Percentiles rank a stretch among this genome's conserved stretches.
These are phyloP conservation scores for Lipomyces japonicus DNA, from an alignment of 805 yeast species.

Conservation along the genomic window DNA sequence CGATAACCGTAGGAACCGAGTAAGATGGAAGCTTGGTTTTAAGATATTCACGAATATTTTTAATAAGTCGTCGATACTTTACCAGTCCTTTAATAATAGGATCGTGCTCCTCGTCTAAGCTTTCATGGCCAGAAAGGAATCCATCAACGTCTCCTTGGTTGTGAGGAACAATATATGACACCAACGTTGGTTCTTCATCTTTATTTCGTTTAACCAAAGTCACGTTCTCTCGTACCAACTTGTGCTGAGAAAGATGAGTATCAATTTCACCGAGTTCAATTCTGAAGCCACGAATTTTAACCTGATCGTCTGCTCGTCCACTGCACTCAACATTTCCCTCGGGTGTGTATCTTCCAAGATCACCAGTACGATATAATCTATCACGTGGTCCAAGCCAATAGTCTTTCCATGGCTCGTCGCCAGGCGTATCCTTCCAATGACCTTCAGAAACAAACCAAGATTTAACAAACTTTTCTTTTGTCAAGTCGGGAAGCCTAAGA, in stretches of 20 bases:
- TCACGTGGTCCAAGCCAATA: constrained; percentile 94
- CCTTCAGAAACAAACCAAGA: constrained; percentile 77
- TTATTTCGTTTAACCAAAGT: constrained; percentile 89
- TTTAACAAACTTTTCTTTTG: constrained; percentile 77
- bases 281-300: constrained; percentile 96
- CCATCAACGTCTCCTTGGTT: constrained; percentile 44
- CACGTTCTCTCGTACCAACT: constrained; percentile 84
- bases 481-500: constrained; percentile 84
- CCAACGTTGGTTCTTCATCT: constrained; percentile 85
- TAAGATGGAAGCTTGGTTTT: constrained; percentile 87
- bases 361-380: constrained; percentile 94
- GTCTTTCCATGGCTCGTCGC: constrained; percentile 67
- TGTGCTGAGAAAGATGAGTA: constrained; percentile 92
- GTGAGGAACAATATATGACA: constrained; percentile 85
- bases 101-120: constrained; percentile 43
- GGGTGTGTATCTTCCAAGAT: constrained; percentile 91
- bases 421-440: constrained; percentile 48
- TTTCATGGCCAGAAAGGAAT: constrained; percentile 40
- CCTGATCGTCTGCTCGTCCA: constrained; percentile 99
- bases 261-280: constrained; percentile 98
- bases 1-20: constrained; percentile 88
- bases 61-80: constrained; percentile 68
- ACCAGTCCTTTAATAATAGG: constrained; percentile 76
- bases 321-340: constrained; percentile 98
- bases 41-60: constrained; percentile 74